A percentile compares a stretch with the other conserved stretches of the same genome.
Conservation (phyloP, 352 stramenopile species). For the Pythium plurisporium region DNA sequence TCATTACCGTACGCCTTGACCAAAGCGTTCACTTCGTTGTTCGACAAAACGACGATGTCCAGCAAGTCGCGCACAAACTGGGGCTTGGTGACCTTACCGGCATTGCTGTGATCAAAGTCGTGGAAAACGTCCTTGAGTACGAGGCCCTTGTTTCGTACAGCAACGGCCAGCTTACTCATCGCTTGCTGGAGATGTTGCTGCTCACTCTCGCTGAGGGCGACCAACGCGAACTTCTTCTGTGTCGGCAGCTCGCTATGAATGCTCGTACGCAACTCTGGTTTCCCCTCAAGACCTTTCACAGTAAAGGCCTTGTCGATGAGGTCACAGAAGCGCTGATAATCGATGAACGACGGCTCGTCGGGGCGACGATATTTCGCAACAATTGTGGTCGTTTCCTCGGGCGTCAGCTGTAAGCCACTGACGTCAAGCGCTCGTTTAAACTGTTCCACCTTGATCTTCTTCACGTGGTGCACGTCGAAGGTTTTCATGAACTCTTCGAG, state of each 20-base stretch:
- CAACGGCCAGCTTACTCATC: constrained; percentile 52
- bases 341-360: constrained; percentile 56
- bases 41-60: constrained; percentile 52
- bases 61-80: constrained; percentile 75
- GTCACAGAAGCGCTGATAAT: constrained; percentile 81
- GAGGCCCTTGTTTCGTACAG: constrained; percentile 74
- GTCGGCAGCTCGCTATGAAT: constrained; percentile 28
- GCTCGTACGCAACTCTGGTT: constrained; percentile 37
- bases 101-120: constrained; percentile 82
- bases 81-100: constrained; percentile 73
- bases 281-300: constrained; percentile 65
- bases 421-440: constrained; percentile 79
- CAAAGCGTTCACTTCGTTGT: constrained; percentile 49
- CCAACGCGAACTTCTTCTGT: constrained; percentile 33
- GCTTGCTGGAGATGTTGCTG: constrained; percentile 29
- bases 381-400: constrained; percentile 47
- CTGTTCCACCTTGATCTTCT: constrained; percentile 79
- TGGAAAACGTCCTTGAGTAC: constrained; percentile 87
- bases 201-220: constrained; percentile 31
- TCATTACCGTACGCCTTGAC: constrained; percentile 70
- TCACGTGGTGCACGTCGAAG: constrained; percentile 79
- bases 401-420: constrained; percentile 58
- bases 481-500: constrained; percentile 88
- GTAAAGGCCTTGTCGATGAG: constrained; percentile 84
- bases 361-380: constrained; percentile 63